These are phyloP conservation scores for Xylariales sp. DNA, from an alignment of 2,329 filamentous ascomycete genomes.

Conservation along the genomic window DNA sequence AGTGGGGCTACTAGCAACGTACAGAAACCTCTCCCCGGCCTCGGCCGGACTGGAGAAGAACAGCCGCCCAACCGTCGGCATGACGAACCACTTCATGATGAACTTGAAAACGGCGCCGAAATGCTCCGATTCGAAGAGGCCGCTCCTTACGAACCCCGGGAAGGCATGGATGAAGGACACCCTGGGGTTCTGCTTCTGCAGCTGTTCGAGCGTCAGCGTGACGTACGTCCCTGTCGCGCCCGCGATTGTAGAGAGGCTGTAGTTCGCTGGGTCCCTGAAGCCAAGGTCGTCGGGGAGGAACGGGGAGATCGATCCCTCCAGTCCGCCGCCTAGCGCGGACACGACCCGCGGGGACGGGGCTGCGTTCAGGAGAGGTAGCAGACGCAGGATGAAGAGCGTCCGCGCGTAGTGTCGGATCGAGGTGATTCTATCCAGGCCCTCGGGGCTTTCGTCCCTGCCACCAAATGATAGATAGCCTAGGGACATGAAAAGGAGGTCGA, in stretches of 20 bases:
- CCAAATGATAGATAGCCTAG: conserved; percentile 1
- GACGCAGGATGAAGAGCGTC: conserved; percentile 1
- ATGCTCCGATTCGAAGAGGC: background rate
- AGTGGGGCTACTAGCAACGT: background rate
- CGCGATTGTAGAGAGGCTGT: background rate
- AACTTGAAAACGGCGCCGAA: background rate
- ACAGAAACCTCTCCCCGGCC: conserved; percentile 4
- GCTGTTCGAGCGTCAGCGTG: conserved; percentile 1
- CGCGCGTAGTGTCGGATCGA: conserved; percentile 5
- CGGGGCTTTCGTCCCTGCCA: background rate
- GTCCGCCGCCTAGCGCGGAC: background rate
- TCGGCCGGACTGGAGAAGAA: background rate
- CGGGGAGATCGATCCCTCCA: background rate
- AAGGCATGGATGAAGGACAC: conserved; percentile 5
- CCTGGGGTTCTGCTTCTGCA: conserved; percentile 2
- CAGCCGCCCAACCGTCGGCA: background rate
- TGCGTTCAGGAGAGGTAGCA: background rate
- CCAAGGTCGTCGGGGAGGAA: background rate
- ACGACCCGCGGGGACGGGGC: conserved; percentile 3
- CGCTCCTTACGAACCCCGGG: conserved; percentile 1
- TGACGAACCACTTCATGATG: conserved; percentile 5
- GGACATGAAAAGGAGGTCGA: conserved; percentile 7
- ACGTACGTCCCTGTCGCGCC: background rate
- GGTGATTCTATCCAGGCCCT: conserved; percentile 3
- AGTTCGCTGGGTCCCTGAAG: conserved; percentile 1